Evolutionary conservation across 208 protist species (phyloP).

Genomic region (Sergeia podlipaevii): DNA sequence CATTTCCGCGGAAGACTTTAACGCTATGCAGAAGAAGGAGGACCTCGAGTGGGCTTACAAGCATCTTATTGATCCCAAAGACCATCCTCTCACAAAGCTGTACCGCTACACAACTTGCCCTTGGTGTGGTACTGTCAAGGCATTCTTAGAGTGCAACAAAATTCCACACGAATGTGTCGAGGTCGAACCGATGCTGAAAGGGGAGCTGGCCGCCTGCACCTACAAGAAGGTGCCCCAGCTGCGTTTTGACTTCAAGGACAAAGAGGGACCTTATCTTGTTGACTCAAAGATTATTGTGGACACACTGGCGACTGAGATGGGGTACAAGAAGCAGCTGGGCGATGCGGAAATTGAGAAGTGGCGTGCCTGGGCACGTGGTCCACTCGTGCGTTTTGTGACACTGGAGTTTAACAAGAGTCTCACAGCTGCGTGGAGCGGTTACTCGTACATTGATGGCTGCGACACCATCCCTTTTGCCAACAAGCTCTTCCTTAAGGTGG

Average conservation of each 20-base stretch:
- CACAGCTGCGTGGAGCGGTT: slow-evolving; percentile 66
- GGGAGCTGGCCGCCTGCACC: slow-evolving; percentile 44
- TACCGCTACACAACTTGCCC: slow-evolving; percentile 90
- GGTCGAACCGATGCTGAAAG: slow-evolving; percentile 91
- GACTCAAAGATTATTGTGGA: slow-evolving; percentile 84
- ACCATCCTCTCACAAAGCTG: slow-evolving; percentile 40
- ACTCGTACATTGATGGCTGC: slow-evolving; percentile 87
- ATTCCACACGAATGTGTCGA: slow-evolving; percentile 78
- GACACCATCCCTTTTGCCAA: slow-evolving; percentile 83
- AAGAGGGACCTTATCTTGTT: slow-evolving; percentile 56
- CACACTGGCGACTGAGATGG: slow-evolving; percentile 55
- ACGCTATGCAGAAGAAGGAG: slow-evolving; percentile 58
- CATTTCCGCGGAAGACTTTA: slow-evolving; percentile 71
- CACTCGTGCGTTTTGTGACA: slow-evolving; percentile 79
- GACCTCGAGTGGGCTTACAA: slow-evolving; percentile 45
- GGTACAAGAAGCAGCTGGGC: slow-evolving; percentile 46
- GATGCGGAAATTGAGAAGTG: slow-evolving; percentile 70
- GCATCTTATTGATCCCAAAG: slow-evolving; percentile 34
- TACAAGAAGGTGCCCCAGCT: slow-evolving; percentile 93
- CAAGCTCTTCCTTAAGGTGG: slow-evolving; percentile 88
- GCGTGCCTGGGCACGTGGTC: slow-evolving; percentile 78
- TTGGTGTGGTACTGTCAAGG: slow-evolving; percentile 88
- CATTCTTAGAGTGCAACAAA: slow-evolving; percentile 79
- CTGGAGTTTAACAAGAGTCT: slow-evolving; percentile 83
- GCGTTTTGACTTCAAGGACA: slow-evolving; percentile 46